Conservation (phyloP, 768 basidiomycete species). For the Boletales sp. region DNA sequence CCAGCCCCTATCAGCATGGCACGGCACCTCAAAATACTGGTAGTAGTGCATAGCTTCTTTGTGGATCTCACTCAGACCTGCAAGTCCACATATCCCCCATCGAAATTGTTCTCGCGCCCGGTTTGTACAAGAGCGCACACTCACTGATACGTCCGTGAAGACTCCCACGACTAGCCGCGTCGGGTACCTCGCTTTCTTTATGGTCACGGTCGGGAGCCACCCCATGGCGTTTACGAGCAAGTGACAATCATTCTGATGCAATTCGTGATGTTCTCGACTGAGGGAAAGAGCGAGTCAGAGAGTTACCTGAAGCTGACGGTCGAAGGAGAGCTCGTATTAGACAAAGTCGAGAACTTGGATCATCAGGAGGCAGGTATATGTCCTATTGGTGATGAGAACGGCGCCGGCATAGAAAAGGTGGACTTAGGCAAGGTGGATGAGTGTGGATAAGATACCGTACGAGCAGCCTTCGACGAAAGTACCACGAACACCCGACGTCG, state of each 20-base stretch:
- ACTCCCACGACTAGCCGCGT: constrained; percentile 69
- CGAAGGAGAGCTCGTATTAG: constrained; percentile 90
- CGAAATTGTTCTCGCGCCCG: constrained; percentile 56
- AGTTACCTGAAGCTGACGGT: constrained; percentile 82
- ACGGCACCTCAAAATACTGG: too few species aligned
- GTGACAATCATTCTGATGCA: constrained; percentile 68
- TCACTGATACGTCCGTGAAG: constrained; percentile 63
- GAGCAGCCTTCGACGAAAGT: constrained; percentile 89
- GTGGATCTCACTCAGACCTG: constrained; percentile 9
- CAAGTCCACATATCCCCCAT: constrained; percentile 62
- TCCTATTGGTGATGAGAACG: constrained; percentile 73
- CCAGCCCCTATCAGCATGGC: too few species aligned
- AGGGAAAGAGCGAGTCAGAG: constrained; percentile 69
- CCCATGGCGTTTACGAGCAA: constrained; percentile 56
- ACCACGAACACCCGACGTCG: constrained; percentile 66
- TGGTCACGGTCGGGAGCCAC: constrained; percentile 66
- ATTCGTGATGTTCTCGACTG: constrained; percentile 73
- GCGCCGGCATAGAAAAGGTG: constrained; percentile 92
- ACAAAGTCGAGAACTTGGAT: constrained; percentile 88
- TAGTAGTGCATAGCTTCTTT: too few species aligned
- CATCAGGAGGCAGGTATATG: constrained; percentile 85
- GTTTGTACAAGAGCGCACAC: constrained; percentile 84
- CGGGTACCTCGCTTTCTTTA: constrained; percentile 71
- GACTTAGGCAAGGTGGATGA: constrained; percentile 89
- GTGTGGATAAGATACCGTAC: constrained; percentile 71